Conservation (phyloP, 2,329 filamentous ascomycete genomes). For the Ceratocystiopsis sp. region DNA sequence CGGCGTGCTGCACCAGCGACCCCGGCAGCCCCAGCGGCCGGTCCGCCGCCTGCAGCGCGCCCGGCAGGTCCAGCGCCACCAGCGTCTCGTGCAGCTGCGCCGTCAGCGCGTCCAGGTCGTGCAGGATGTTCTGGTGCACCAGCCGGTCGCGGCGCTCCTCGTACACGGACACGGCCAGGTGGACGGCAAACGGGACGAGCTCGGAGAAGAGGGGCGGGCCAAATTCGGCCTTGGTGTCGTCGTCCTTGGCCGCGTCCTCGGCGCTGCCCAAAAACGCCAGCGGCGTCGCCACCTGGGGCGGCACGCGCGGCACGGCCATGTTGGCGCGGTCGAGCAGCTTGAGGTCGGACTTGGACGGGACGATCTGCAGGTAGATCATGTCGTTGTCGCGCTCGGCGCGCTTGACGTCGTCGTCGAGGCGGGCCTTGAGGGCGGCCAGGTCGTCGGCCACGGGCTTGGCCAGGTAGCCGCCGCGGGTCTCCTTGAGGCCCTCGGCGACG, state of each 20-base stretch:
- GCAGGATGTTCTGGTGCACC: constrained; percentile 74
- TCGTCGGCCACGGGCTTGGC: constrained; percentile 70
- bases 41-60: constrained; percentile 83
- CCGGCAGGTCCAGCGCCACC: constrained; percentile 71
- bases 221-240: constrained; percentile 51
- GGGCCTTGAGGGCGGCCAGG: constrained; percentile 63
- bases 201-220: constrained; percentile 77
- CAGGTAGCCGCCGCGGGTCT: constrained; percentile 54
- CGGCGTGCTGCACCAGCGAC: constrained; percentile 71
- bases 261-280: constrained; percentile 51
- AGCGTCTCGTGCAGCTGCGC: constrained; percentile 64
- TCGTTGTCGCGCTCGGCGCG: constrained; percentile 93
- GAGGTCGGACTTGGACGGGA: constrained; percentile 78
- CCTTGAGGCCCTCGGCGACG: constrained; percentile 72
- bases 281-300: constrained; percentile 67
- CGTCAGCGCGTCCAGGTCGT: constrained; percentile 67
- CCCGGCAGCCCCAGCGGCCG: constrained; percentile 85
- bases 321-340: constrained; percentile 71
- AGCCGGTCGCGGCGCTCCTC: constrained; percentile 80
- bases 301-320: constrained; percentile 69
- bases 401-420: constrained; percentile 75
- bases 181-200: constrained; percentile 87
- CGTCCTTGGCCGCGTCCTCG: too few species aligned
- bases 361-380: constrained; percentile 72
- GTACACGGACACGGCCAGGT: constrained; percentile 89